A percentile compares a stretch with the other conserved stretches of the same genome.
Conservation (phyloP, 2,329 filamentous ascomycete species). For the Fusarium marasasianum region DNA sequence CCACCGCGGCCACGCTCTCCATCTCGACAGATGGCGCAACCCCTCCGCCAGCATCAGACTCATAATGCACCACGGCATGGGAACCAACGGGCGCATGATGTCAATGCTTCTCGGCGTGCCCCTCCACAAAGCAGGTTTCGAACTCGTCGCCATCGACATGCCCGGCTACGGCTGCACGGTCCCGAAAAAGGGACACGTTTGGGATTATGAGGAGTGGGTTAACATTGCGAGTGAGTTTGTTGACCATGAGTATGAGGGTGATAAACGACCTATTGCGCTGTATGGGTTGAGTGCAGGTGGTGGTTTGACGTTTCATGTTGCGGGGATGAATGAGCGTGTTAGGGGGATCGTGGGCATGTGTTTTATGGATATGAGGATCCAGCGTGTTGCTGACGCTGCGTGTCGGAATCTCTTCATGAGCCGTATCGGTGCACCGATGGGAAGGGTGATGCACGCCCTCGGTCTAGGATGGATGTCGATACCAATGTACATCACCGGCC, state of each 20-base stretch:
- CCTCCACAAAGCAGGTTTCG: background rate
- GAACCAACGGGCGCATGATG: slow-evolving; percentile 18
- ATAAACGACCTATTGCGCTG: background rate
- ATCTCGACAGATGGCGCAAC: slow-evolving; percentile 13
- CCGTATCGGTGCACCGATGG: background rate
- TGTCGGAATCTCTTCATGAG: slow-evolving; percentile 15
- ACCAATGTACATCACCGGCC: background rate
- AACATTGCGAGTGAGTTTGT: background rate
- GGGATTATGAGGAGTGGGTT: slow-evolving; percentile 1
- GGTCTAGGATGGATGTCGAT: background rate
- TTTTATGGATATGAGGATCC: slow-evolving; percentile 19
- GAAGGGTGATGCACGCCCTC: background rate
- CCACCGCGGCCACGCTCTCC: slow-evolving; percentile 1
- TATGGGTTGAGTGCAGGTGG: background rate
- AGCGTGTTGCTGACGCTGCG: background rate
- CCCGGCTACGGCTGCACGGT: slow-evolving; percentile 1
- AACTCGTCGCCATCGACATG: slow-evolving; percentile 13
- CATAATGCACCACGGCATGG: slow-evolving; percentile 12
- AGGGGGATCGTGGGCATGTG: slow-evolving; percentile 1
- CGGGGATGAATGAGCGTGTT: background rate
- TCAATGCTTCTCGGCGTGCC: slow-evolving; percentile 11
- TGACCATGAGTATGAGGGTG: background rate
- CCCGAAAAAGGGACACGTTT: background rate
- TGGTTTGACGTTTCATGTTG: background rate
- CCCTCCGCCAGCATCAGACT: background rate